Evolutionary conservation across 345 rosid species (phyloP), one percentile per base, ranked within the genome.

Genomic region (Camelina hispida): DNA sequence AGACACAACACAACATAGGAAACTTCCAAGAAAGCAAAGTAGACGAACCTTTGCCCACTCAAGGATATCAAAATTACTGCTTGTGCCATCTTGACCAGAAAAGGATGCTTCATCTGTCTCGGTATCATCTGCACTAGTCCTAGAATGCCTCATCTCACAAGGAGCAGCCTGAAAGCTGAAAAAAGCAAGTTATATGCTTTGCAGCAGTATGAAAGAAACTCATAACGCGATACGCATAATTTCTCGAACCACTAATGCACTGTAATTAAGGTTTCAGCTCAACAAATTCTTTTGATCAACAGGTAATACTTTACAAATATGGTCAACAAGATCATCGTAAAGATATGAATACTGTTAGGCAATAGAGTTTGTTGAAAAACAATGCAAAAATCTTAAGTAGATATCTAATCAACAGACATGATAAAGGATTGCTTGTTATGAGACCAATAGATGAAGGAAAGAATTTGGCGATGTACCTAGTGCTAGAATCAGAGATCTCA

Each of bases 31-130:
- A 66, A 28, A 79, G 37, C 55, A 62, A 64, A 30, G 60, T 64
- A 48, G 43, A 63, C 78, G 79, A 73, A 94, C 98, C 98, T 94
- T 90, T 67, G 96, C 93, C 98, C 91, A 88, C 79, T 86, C 97
- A 81, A 89, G 95, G 68, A 94, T 84, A 80, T 87, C 91, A 80
- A 71, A 79, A 66, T 83, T 85, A 82, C 85, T 83, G 80, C 74
- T 82, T 42, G 83, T 75, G 78, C 90, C 91, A 66, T 94, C 96
- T 85, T 85, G 97, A 71, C 96, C 97, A 74, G 98, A 91, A 68
- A 83, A 73, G 50, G 97, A 89, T 32, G 96, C 84, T 78, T 89
- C 97, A 83, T 86, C 89, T 63, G 88, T 88, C 84, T 89, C 95
- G 3, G 84, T 86, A 68, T 88, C 93, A 83, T 88, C 89, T 58